Evolutionary conservation across 2,329 filamentous ascomycete species (phyloP).

Genomic region (Aspergillus tamarii): DNA sequence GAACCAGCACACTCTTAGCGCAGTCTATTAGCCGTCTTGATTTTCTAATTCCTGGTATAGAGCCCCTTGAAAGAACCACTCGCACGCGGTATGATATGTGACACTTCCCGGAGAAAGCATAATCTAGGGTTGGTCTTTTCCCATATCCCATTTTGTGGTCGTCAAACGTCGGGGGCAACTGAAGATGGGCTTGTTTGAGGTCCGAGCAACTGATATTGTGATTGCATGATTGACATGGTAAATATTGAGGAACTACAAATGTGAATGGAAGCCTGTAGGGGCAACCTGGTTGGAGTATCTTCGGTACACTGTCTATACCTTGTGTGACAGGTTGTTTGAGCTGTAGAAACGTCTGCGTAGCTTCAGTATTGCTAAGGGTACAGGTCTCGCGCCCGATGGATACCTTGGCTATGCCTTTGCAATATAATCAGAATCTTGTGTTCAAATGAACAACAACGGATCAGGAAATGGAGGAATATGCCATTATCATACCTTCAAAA

Average conservation of each 20-base stretch:
- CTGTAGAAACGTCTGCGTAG: neutral
- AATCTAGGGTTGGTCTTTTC: neutral
- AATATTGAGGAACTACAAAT: neutral
- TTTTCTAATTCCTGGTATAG: neutral
- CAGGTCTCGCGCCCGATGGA: neutral
- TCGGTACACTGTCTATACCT: neutral
- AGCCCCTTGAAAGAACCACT: neutral
- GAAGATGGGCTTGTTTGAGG: neutral
- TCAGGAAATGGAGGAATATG: neutral
- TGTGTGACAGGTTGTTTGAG: neutral
- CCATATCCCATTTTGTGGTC: neutral
- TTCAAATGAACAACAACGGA: neutral
- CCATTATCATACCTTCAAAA: neutral
- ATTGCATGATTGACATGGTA: neutral
- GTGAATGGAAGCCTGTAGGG: neutral
- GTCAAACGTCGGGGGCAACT: neutral
- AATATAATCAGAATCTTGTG: neutral
- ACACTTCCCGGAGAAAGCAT: neutral
- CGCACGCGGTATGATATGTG: neutral
- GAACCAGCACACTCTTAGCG: neutral
- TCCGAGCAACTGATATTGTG: neutral
- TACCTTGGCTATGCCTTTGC: neutral
- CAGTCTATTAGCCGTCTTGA: neutral
- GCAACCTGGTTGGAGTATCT: neutral
- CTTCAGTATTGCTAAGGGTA: neutral